Percentiles rank a stretch among this genome's conserved stretches.
These are phyloP conservation scores for Colletotrichum brevisporum DNA, from an alignment of 2,329 filamentous ascomycete genomes.

Conservation along the genomic window DNA sequence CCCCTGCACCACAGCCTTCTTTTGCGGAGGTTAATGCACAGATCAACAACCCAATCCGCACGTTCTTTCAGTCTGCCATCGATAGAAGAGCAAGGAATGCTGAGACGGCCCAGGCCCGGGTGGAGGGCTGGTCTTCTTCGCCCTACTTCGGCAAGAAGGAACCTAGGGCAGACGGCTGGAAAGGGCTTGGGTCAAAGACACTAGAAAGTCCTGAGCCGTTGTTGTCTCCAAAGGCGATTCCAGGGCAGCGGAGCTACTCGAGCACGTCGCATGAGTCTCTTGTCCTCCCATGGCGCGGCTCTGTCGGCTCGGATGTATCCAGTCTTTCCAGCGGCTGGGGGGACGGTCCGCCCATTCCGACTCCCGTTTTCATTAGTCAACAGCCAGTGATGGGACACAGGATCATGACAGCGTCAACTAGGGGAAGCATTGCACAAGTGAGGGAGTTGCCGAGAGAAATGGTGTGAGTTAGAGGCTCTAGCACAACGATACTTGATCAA, in stretches of 20 bases:
- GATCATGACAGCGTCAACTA: background rate
- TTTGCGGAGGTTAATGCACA: conserved; percentile 1
- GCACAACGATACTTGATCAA: background rate
- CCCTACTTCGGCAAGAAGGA: background rate
- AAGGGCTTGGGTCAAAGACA: background rate
- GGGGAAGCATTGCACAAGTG: background rate
- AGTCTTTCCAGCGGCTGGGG: conserved; percentile 28
- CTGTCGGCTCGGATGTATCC: background rate
- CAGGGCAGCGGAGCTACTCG: background rate
- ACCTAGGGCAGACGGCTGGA: background rate
- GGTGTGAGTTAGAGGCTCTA: background rate
- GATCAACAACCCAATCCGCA: background rate
- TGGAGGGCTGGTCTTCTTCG: conserved; percentile 9
- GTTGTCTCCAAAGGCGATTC: background rate
- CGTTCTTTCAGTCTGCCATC: conserved; percentile 17
- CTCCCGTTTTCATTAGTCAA: background rate
- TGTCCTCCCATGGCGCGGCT: conserved; percentile 7
- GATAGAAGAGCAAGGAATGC: conserved; percentile 14
- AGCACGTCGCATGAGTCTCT: conserved; percentile 10
- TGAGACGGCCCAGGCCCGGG: background rate
- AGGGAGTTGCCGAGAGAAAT: background rate
- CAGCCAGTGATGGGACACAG: background rate
- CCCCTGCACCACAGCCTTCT: background rate
- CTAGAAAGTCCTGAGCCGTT: no score
- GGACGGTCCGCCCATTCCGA: conserved; percentile 10